phyloP scores from a whole-genome alignment of 208 protist genomes.

The Crithidia expoeki region DNA sequence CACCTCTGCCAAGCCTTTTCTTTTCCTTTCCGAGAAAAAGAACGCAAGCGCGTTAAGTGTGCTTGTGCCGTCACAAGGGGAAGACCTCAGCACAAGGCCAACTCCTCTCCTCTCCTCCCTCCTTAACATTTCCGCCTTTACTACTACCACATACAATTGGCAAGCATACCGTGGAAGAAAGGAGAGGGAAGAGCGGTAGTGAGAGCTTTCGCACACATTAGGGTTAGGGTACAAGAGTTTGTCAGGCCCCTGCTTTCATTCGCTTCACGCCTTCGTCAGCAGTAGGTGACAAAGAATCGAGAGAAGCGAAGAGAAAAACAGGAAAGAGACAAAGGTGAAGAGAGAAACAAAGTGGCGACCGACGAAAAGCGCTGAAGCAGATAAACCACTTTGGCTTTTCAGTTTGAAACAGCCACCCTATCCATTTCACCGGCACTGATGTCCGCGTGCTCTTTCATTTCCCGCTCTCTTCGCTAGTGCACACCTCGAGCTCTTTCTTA shows the following conservation, averaged over 20 bases:
- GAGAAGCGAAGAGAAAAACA: neutral
- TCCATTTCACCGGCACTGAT: slow-evolving; percentile 13
- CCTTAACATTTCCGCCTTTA: neutral
- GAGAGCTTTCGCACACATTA: slow-evolving; percentile 18
- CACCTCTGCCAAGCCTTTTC: too few species aligned
- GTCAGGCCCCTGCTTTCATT: neutral
- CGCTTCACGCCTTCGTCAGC: neutral
- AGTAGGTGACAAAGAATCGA: neutral
- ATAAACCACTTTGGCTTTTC: neutral
- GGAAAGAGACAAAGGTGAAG: slow-evolving; percentile 4
- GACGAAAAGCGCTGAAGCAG: neutral
- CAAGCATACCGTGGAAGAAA: neutral
- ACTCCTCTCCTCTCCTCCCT: neutral
- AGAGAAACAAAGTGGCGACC: slow-evolving; percentile 2
- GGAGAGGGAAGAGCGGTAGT: slow-evolving; percentile 4
- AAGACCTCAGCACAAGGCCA: neutral
- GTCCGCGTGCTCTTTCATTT: neutral
- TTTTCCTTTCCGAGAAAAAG: neutral
- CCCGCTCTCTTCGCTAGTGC: too few species aligned
- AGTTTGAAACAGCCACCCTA: neutral
- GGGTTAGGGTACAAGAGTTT: slow-evolving; percentile 40
- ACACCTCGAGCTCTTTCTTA: too few species aligned
- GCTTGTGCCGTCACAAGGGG: neutral
- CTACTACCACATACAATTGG: neutral
- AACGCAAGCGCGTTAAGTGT: too few species aligned